phyloP scores from a whole-genome alignment of 1,284 basidiomycete genomes.

The Pseudomicrostroma phylloplanum region DNA sequence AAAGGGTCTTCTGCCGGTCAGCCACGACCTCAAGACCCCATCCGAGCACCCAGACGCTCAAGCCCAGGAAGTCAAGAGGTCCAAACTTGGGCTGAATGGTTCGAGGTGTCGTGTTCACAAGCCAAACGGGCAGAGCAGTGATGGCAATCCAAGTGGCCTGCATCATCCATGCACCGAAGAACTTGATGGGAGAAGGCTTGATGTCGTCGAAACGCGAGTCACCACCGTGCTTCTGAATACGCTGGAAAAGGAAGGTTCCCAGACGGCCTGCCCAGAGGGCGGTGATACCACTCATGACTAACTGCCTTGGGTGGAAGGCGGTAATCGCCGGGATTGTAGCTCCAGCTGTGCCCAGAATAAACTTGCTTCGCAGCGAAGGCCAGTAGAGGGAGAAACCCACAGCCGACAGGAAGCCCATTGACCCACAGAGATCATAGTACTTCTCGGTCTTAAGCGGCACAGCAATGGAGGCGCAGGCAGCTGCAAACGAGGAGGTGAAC shows the following conservation, averaged over 20 bases:
- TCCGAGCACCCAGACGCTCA: conserved; percentile 58
- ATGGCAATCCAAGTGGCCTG: conserved; percentile 70
- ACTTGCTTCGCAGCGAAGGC: conserved; percentile 57
- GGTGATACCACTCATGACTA: conserved; percentile 59
- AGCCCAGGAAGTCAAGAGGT: conserved; percentile 59
- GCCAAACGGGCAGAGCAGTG: conserved; percentile 56
- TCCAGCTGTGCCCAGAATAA: conserved; percentile 51
- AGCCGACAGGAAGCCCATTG: conserved; percentile 64
- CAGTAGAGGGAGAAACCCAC: conserved; percentile 58
- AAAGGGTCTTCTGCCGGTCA: conserved; percentile 65
- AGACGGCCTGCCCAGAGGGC: conserved; percentile 63
- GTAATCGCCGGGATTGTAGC: conserved; percentile 44
- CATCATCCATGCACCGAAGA: conserved; percentile 64
- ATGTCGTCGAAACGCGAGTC: conserved; percentile 68
- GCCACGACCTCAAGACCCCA: conserved; percentile 37
- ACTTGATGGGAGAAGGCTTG: conserved; percentile 61
- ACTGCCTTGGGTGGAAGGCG: conserved; percentile 61
- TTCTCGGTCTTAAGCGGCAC: conserved; percentile 33
- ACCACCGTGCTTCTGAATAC: conserved; percentile 56
- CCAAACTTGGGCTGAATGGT: conserved; percentile 60
- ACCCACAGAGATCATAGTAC: conserved; percentile 54
- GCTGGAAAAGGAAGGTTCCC: conserved; percentile 61
- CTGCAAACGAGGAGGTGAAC: conserved; percentile 38
- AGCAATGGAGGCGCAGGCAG: conserved; percentile 26
- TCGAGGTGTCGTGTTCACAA: conserved; percentile 62